Evolutionary conservation across 257 asterid species (phyloP), one percentile per base, ranked within the genome.

Genomic region (Salvia rosmarinus): DNA sequence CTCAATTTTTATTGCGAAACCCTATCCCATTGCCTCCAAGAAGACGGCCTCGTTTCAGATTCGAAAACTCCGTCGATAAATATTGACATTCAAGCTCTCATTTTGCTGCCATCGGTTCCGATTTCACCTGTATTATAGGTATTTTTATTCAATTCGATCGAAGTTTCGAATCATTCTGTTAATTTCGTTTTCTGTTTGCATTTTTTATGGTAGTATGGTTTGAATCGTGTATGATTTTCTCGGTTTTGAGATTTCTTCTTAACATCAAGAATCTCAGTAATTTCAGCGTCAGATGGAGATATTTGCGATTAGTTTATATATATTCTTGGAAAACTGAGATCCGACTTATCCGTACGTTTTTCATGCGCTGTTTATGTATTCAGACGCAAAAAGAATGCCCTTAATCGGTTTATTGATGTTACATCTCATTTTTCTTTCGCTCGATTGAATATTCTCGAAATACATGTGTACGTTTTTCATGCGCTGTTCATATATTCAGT

Each of bases 121-220:
- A 23, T 25, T 75, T 69, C 77, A 59, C 58, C 79, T 28, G 79
- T 35, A 68, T 64, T 66, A 5, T 4, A 75, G 86, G 83, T 79
- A 79, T 42, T 64, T 57, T 3, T 14, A 52, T 28, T 68, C 55
- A 69, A 47, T 81, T 75, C 17, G n/a, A 65, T 40, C 43, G 8
- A 37, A 46, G 5, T 17, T 55, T 62, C 56, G 67, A 11, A 56
- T 70, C 4, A 77, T 58, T 35, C 0, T 23, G 20, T n/a, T 52
- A 30, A 30, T 71, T 71, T 50, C 40, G 8, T n/a, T n/a, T 17
- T 4, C 16, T 9, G 3, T 19, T 21, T 11, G 1, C 8, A 16
- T 17, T 23, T 3, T 3, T 43, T 34, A 17, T 64, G 32, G 43
- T 16, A 0, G 4, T 16, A 4, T n/a, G 71, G 35, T 68, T 64